These are phyloP conservation scores for Coccomyxa sp. DNA, from an alignment of 139 green algal genomes.

Conservation along the genomic window DNA sequence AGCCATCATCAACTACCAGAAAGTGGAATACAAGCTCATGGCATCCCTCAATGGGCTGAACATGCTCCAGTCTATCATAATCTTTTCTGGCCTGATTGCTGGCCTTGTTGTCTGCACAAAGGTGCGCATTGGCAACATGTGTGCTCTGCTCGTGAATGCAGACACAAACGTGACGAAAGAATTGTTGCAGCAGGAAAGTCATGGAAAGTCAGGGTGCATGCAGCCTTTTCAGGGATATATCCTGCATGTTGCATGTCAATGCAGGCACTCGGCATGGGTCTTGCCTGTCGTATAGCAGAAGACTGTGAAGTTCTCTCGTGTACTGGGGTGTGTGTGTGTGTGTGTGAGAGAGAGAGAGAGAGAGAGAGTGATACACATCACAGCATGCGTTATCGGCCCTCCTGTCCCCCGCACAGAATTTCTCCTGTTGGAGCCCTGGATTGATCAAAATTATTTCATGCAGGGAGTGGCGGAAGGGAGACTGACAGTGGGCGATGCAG, in stretches of 20 bases:
- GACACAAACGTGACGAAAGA: not conserved
- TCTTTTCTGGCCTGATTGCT: conserved; percentile 50
- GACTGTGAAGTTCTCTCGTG: too few species aligned
- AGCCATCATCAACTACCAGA: conserved; percentile 75
- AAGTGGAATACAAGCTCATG: conserved; percentile 50
- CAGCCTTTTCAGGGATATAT: too few species aligned
- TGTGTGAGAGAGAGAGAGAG: too few species aligned
- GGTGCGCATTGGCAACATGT: not conserved
- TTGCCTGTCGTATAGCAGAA: too few species aligned
- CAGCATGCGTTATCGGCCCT: too few species aligned
- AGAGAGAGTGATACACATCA: too few species aligned
- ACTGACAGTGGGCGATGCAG: conserved; percentile 76
- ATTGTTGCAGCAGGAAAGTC: not conserved
- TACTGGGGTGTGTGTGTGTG: too few species aligned
- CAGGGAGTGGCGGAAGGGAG: conserved; percentile 37
- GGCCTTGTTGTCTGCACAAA: conserved; percentile 60
- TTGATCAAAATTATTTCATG: too few species aligned
- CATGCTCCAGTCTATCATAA: conserved; percentile 76
- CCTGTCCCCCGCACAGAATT: too few species aligned
- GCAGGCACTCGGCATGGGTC: too few species aligned
- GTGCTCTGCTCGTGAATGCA: conserved; percentile 3
- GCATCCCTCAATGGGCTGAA: conserved; percentile 74
- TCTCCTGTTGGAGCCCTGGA: too few species aligned
- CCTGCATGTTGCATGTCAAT: too few species aligned
- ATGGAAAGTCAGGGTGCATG: not conserved